Conservation (phyloP, 2,329 filamentous ascomycete genomes). For the Tolypocladium inflatum region DNA sequence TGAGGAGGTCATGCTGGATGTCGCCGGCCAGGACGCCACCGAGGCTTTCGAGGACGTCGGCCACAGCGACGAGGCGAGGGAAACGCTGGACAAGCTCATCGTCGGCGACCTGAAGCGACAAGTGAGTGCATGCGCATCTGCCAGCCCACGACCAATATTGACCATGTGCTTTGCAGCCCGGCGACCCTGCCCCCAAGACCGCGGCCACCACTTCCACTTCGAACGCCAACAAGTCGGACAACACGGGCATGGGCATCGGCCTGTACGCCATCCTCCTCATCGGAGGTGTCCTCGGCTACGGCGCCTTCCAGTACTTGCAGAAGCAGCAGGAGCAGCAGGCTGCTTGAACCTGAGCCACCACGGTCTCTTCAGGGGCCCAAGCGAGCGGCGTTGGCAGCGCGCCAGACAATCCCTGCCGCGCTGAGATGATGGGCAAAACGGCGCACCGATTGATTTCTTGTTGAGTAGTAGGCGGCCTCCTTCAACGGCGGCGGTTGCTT, state of each 20-base stretch:
- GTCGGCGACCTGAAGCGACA: slow-evolving; percentile 72
- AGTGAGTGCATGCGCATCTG: slow-evolving; percentile 40
- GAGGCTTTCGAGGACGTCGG: slow-evolving; percentile 99
- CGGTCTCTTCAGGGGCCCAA: not conserved
- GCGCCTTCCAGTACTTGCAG: slow-evolving; percentile 71
- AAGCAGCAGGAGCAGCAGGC: slow-evolving; percentile 29
- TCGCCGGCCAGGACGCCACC: slow-evolving; percentile 89
- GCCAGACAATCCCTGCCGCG: not conserved
- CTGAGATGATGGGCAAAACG: not conserved
- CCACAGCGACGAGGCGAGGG: slow-evolving; percentile 95
- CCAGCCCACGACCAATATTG: slow-evolving; percentile 8
- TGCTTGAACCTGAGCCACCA: slow-evolving; percentile 1
- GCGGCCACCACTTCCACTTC: slow-evolving; percentile 37
- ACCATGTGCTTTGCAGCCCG: slow-evolving; percentile 42
- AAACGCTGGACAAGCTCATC: slow-evolving; percentile 72
- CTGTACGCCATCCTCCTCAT: slow-evolving; percentile 74
- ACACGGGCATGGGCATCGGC: slow-evolving; percentile 59
- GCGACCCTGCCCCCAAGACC: slow-evolving; percentile 67
- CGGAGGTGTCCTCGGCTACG: slow-evolving; percentile 68
- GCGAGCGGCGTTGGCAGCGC: not conserved
- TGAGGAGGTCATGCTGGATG: slow-evolving; percentile 95
- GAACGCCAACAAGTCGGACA: slow-evolving; percentile 35
- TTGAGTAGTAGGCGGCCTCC: not conserved
- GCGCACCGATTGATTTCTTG: not conserved
- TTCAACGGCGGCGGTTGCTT: not conserved